Evolutionary conservation across 2,329 filamentous ascomycete genomes (phyloP).

Genomic region (Talaromyces islandicus): DNA sequence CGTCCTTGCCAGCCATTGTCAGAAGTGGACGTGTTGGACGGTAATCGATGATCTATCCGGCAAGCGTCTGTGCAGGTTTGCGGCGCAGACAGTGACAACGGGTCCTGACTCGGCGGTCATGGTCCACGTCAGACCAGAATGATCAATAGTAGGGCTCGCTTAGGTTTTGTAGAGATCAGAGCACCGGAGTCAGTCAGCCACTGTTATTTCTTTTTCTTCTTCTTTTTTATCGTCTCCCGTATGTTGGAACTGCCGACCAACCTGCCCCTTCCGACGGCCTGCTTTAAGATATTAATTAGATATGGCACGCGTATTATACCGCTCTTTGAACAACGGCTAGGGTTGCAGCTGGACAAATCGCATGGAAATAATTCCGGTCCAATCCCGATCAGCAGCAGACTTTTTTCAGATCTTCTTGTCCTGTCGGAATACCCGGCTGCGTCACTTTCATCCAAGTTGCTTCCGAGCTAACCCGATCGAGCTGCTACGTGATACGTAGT

Average conservation of each 20-base stretch:
- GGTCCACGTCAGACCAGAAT: background rate
- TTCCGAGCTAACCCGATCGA: background rate
- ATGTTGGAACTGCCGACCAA: background rate
- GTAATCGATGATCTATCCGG: background rate
- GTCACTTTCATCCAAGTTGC: background rate
- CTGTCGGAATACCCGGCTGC: background rate
- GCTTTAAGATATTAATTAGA: background rate
- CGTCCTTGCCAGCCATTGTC: background rate
- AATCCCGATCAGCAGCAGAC: background rate
- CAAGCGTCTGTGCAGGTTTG: constrained; percentile 10
- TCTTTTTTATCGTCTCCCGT: background rate
- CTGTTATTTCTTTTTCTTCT: background rate
- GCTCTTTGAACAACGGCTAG: background rate
- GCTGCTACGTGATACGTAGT: background rate
- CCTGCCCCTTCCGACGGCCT: background rate
- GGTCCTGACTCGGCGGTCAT: background rate
- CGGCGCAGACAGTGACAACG: constrained; percentile 6
- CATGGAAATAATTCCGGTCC: background rate
- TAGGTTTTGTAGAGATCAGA: background rate
- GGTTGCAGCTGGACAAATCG: background rate
- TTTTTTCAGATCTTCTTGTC: background rate
- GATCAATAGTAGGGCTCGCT: background rate
- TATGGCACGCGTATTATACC: background rate
- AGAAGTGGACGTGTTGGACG: background rate
- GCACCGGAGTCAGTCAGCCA: background rate